These are phyloP conservation scores for Alternaria hordeiaustralica DNA, from an alignment of 2,329 filamentous ascomycete species.

Conservation along the genomic window DNA sequence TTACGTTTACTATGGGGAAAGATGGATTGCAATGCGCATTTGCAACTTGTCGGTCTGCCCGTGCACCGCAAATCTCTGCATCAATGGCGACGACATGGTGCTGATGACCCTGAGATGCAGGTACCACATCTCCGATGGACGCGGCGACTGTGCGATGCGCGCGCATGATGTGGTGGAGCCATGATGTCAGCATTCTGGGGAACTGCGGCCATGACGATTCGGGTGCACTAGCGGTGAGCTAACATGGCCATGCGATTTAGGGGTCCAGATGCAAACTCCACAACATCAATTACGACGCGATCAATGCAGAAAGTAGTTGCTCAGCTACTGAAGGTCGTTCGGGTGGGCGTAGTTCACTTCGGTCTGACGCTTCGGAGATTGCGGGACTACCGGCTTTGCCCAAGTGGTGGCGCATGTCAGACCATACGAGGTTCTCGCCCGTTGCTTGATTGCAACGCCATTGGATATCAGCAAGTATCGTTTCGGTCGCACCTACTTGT, in stretches of 20 bases:
- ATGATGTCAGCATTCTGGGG: slow-evolving; percentile 15
- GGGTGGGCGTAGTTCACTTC: background rate
- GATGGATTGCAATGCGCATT: background rate
- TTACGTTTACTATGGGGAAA: slow-evolving; percentile 11
- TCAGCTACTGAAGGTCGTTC: background rate
- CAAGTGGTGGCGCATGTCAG: background rate
- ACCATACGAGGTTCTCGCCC: background rate
- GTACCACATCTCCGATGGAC: slow-evolving; percentile 12
- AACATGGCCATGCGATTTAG: background rate
- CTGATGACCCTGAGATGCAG: slow-evolving; percentile 12
- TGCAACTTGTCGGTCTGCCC: background rate
- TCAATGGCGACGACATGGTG: slow-evolving; percentile 4
- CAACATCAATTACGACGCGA: background rate
- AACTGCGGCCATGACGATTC: background rate
- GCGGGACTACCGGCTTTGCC: background rate
- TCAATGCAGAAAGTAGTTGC: background rate
- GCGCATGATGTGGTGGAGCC: slow-evolving; percentile 8
- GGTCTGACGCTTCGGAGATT: background rate
- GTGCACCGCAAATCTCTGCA: slow-evolving; percentile 11
- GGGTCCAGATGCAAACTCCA: background rate
- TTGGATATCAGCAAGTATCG: background rate
- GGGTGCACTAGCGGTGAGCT: background rate
- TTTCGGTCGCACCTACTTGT: background rate
- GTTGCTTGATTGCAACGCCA: background rate
- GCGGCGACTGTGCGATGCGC: slow-evolving; percentile 8